Base-by-base conservation (phyloP, 1,139 yeast species). In the Hemisphaericaspora subhashii region DNA sequence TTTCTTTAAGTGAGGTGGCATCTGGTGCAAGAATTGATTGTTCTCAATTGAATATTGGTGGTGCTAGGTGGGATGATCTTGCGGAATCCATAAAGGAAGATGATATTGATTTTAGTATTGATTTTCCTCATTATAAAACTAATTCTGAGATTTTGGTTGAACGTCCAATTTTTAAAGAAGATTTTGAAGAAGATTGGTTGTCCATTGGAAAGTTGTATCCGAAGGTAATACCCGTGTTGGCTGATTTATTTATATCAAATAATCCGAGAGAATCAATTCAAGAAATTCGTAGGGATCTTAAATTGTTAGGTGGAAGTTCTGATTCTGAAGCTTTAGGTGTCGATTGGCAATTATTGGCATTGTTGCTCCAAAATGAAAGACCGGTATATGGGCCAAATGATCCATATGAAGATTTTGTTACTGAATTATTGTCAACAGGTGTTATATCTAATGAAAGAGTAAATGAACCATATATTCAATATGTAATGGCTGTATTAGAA, bases 171-270 rank as follows among this genome's bases (percentile, higher is more conserved):
- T 64, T 46, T 48, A 58, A 57, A 29, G 54, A 58, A 3, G 53
- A 59, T 5, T 59, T 79, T 31, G 57, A 73, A 32, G 74, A 71
- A 22, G 64, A 72, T 27, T 71, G 83, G 64, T 61, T 83, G 23
- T 58, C 64, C 20, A 56, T 83, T 9, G 67, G 77, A 5, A 75
- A 74, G 36, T 42, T 59, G 3, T 79, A 69, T 50, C 83, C 87
- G 1, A 72, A 74, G 34, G 57, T 75, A 8, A 73, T 75, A 4
- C 62, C 62, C 23, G 61, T 72, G 1, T 66, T 83, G 29, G 69
- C 86, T 2, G 77, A 72, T 27, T 63, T 81, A 38, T 57, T 81
- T 36, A 31, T 43, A 7, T 17, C 17, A 12, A 28, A 39, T 9
- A 25, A 33, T 3, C 22, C 37, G 14, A 29, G 30, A 5, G 35